phyloP scores from a whole-genome alignment of 2,329 filamentous ascomycete species.

The Cercospora sp. region DNA sequence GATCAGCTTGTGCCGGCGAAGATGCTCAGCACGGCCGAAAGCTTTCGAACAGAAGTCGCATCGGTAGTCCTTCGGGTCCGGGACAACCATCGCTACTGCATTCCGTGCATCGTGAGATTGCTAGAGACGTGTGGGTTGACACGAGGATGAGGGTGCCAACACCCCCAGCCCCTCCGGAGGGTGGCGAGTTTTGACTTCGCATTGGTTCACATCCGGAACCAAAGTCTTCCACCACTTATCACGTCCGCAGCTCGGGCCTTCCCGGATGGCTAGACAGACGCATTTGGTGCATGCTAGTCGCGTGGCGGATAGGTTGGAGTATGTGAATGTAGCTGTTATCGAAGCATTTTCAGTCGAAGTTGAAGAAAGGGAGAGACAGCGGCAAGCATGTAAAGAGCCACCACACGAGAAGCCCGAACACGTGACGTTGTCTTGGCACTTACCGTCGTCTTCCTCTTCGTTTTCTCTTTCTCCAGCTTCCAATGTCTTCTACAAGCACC shows the following conservation, averaged over 20 bases:
- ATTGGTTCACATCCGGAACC: background rate
- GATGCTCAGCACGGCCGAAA: slow-evolving; percentile 33
- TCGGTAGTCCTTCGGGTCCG: slow-evolving; percentile 17
- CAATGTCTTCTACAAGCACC: too few relatives aligned
- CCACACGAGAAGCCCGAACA: background rate
- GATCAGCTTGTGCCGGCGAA: slow-evolving; percentile 31
- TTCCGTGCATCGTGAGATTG: background rate
- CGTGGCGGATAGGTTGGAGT: background rate
- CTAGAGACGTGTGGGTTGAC: background rate
- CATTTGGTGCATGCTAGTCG: background rate
- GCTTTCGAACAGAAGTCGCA: slow-evolving; percentile 27
- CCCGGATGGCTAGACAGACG: background rate
- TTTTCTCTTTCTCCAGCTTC: background rate
- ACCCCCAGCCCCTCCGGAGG: slow-evolving; percentile 7
- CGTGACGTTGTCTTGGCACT: background rate
- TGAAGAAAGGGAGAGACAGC: background rate
- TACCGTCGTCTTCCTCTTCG: background rate
- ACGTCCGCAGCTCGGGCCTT: background rate
- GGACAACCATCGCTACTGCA: slow-evolving; percentile 6
- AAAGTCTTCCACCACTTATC: background rate
- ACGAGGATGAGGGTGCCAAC: background rate
- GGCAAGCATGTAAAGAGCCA: background rate
- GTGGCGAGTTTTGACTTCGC: background rate
- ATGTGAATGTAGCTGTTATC: background rate
- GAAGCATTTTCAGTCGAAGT: background rate